A percentile compares a stretch with the other conserved stretches of the same genome.
Evolutionary conservation across 106 monocot genomes (phyloP).

Genomic region (Acorus gramineus): DNA sequence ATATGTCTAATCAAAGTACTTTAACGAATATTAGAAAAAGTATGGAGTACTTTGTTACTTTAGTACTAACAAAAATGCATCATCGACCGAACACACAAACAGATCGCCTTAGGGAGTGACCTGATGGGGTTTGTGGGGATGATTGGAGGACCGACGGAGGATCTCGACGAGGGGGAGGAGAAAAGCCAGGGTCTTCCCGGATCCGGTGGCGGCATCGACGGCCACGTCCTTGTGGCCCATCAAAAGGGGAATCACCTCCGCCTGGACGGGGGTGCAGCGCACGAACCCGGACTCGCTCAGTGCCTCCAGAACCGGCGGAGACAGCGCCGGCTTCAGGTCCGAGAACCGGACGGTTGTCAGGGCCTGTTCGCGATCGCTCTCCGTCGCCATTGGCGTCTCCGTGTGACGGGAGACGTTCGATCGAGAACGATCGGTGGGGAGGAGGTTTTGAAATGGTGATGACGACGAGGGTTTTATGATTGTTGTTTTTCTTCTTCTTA

Average conservation of each 20-base stretch:
- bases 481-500: too few relatives aligned
- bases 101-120: conserved; percentile 7
- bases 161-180: conserved; percentile 80
- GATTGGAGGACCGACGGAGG: conserved; percentile 33
- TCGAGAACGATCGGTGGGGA: too few relatives aligned
- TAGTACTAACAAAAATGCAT: not conserved
- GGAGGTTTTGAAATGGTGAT: too few relatives aligned
- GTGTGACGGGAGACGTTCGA: not conserved
- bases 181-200: conserved; percentile 89
- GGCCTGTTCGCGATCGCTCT: conserved; percentile 37
- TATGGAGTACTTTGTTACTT: not conserved
- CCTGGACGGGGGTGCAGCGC: conserved; percentile 92
- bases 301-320: conserved; percentile 42
- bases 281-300: conserved; percentile 49
- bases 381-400: conserved; percentile 17
- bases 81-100: not conserved
- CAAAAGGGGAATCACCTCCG: conserved; percentile 65
- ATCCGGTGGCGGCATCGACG: conserved; percentile 93
- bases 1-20: too few relatives aligned
- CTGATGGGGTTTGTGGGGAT: conserved; percentile 60
- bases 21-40: too few relatives aligned
- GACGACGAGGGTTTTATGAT: too few relatives aligned
- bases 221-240: conserved; percentile 74
- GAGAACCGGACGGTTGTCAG: conserved; percentile 68
- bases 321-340: conserved; percentile 65